Evolutionary conservation across 106 monocot genomes (phyloP).

Genomic region (Dioscorea dumetorum): DNA sequence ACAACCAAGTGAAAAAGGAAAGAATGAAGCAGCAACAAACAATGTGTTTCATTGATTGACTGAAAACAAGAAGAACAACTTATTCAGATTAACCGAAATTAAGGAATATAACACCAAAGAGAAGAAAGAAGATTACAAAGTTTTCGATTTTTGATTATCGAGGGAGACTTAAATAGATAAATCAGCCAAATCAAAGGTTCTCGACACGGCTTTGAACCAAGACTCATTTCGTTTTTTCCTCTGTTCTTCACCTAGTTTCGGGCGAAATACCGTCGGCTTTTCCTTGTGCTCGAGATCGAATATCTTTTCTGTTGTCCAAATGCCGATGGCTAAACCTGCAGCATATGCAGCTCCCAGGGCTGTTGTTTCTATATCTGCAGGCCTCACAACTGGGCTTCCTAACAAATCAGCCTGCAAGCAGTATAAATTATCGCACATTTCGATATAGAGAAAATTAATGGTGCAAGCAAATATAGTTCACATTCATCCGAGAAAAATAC

Average conservation of each 20-base stretch:
- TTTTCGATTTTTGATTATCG: neutral
- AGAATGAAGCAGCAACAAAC: too few relatives aligned
- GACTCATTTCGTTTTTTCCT: conserved; percentile 64
- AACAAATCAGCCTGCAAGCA: conserved; percentile 70
- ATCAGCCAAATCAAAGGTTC: conserved; percentile 78
- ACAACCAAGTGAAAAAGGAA: too few relatives aligned
- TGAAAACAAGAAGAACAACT: too few relatives aligned
- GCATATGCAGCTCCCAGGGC: conserved; percentile 89
- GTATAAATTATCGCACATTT: too few relatives aligned
- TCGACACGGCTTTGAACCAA: conserved; percentile 74
- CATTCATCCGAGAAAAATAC: too few relatives aligned
- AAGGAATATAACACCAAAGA: too few relatives aligned
- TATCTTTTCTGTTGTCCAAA: conserved; percentile 72
- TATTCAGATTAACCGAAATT: too few relatives aligned
- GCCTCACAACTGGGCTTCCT: conserved; percentile 68
- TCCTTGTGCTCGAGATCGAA: conserved; percentile 31
- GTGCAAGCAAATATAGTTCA: too few relatives aligned
- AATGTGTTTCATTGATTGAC: too few relatives aligned
- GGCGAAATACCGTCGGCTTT: conserved; percentile 40
- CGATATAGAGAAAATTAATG: too few relatives aligned
- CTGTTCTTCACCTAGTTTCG: conserved; percentile 44
- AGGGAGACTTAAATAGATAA: conserved; percentile 27
- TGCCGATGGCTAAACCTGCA: conserved; percentile 63
- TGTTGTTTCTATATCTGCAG: conserved; percentile 73
- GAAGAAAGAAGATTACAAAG: neutral